Percentiles rank a stretch among this genome's conserved stretches.
Evolutionary conservation across 1,139 yeast species (phyloP).

Genomic region (Yamadazyma buinensis): DNA sequence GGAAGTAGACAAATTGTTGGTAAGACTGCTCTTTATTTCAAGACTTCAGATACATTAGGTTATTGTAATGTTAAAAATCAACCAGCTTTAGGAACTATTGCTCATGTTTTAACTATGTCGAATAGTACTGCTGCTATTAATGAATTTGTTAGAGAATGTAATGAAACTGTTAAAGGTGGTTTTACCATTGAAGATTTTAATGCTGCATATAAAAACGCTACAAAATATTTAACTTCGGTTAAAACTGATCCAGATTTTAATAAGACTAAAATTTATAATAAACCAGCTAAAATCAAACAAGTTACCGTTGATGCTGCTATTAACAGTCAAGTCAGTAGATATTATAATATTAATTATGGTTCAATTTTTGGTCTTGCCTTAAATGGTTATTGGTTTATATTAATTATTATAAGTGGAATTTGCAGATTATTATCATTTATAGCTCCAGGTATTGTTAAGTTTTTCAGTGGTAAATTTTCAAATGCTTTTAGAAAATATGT

Average conservation of each 20-base stretch:
- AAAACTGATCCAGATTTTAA: constrained; percentile 26
- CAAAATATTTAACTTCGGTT: constrained; percentile 22
- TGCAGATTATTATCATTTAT: constrained; percentile 32
- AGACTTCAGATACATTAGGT: constrained; percentile 21
- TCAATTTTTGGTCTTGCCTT: constrained; percentile 48
- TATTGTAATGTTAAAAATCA: constrained; percentile 30
- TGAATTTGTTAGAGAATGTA: constrained; percentile 21
- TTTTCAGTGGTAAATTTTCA: constrained; percentile 27
- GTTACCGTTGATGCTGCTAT: constrained; percentile 27
- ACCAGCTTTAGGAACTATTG: constrained; percentile 38
- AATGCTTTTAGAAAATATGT: constrained; percentile 41
- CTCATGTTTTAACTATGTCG: constrained; percentile 28
- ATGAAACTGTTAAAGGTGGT: constrained; percentile 3
- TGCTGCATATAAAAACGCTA: constrained; percentile 37
- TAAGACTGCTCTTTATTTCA: constrained; percentile 24
- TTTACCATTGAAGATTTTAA: constrained; percentile 27
- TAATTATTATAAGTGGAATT: constrained; percentile 40
- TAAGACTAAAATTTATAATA: constrained; percentile 22
- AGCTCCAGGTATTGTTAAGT: constrained; percentile 31
- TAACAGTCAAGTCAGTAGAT: constrained; percentile 36
- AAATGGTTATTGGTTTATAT: constrained; percentile 44
- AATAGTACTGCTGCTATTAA: constrained; percentile 23
- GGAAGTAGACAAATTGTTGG: constrained; percentile 12
- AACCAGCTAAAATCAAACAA: constrained; percentile 25
- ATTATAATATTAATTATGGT: constrained; percentile 41